Evolutionary conservation across 257 asterid species (phyloP), one percentile per base, ranked within the genome.

Genomic region (Prunella vulgaris): DNA sequence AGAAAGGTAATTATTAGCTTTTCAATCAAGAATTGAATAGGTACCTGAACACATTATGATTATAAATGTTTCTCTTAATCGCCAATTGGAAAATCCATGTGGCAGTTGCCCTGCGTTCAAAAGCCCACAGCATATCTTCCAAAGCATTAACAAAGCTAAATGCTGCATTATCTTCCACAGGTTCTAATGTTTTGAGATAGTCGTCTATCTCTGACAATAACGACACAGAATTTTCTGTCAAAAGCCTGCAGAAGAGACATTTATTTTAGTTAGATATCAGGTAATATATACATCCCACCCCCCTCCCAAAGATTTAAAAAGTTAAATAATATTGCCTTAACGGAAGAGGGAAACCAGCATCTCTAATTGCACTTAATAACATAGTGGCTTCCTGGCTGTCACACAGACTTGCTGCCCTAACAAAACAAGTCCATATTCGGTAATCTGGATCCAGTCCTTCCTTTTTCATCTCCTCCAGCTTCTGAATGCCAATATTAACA

Each of bases 41-140:
- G 28, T 83, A 93, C 98, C 97, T 88, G 88, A 83, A 93, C 61
- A 93, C 82, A 63, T 79, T 71, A 22, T 72, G 83, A 73, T 69
- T 87, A 80, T 90, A 93, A 51, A 90, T 84, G 78, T 83, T 85
- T 83, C 95, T 84, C 78, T 87, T 90, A 70, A 88, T 79, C 32
- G 99, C 99, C 77, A 93, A 80, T 60, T 89, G 97, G 87, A 93
- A 93, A 82, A 93, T 76, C 93, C 91, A 87, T 6, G 95, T 74
- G 52, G 99, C 99, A 53, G 97, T 84, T 66, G 97, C 97, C 64
- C 99, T 90, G 58, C 70, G 89, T 76, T 90, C 97, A 81, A 85
- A 93, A 61, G 96, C 90, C 99, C 99, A 93, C 77, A 93, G 80
- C 81, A 88, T 59, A 79, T 93, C 96, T 83, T 86, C 96, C 85